These are phyloP conservation scores for Isatis lusitanica DNA, from an alignment of 441 rosid species.

Conservation along the genomic window DNA sequence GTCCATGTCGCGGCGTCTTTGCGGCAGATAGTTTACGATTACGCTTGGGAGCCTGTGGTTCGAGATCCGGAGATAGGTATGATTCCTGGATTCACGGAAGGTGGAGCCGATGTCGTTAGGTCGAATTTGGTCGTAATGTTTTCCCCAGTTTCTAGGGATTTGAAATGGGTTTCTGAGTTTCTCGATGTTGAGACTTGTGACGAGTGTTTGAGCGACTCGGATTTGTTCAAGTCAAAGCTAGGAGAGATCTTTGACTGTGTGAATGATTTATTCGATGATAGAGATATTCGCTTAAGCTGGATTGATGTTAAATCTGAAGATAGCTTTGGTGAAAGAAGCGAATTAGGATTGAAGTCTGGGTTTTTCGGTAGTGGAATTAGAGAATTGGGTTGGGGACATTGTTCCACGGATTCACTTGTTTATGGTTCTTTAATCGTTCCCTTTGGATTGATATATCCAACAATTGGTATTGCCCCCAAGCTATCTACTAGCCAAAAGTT, in stretches of 20 bases:
- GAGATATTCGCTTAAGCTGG: constrained; percentile 86
- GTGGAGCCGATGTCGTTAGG: constrained; percentile 35
- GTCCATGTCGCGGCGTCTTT: constrained; percentile 56
- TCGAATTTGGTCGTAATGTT: constrained; percentile 77
- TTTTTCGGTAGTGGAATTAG: constrained; percentile 52
- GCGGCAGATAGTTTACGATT: constrained; percentile 78
- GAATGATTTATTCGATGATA: constrained; percentile 53
- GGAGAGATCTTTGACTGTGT: constrained; percentile 53
- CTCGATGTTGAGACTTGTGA: constrained; percentile 43
- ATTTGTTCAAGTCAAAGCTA: constrained; percentile 43
- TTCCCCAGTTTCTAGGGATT: constrained; percentile 53
- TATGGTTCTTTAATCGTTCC: constrained; percentile 67
- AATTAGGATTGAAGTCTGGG: constrained; percentile 34
- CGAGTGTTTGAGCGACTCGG: constrained; percentile 41
- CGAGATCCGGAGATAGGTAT: constrained; percentile 45
- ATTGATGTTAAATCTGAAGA: constrained; percentile 56
- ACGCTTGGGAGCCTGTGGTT: constrained; percentile 71
- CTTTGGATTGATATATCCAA: constrained; percentile 81
- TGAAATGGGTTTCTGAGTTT: constrained; percentile 48
- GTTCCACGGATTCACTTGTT: constrained; percentile 65
- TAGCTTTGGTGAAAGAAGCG: constrained; percentile 25
- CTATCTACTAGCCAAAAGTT: constrained; percentile 25
- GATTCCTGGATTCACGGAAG: constrained; percentile 32
- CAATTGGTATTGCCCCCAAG: constrained; percentile 46
- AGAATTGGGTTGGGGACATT: constrained; percentile 86